Conservation (phyloP, 306 rosid genomes). For the Herpetospermum pedunculosum region DNA sequence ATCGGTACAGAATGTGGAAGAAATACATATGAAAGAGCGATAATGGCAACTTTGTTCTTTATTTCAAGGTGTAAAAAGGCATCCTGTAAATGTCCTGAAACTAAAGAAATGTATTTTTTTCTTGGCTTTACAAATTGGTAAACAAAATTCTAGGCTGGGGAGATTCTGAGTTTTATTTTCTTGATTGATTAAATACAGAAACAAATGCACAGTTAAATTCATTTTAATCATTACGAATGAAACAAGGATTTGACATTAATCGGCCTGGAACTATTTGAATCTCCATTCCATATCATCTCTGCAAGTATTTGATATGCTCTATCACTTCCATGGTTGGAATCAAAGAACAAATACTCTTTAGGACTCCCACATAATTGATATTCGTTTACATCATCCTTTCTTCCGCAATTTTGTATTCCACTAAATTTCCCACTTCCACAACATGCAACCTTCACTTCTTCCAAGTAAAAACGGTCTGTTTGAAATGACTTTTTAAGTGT, state of each 20-base stretch:
- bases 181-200: background rate
- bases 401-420: slow-evolving; percentile 50
- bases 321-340: slow-evolving; percentile 33
- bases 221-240: background rate
- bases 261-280: background rate
- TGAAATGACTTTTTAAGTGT: no score
- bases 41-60: no score
- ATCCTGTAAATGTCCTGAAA: no score
- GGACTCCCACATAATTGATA: slow-evolving; percentile 27
- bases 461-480: slow-evolving; percentile 38
- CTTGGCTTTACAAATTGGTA: no score
- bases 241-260: background rate
- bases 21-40: no score
- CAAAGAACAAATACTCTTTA: slow-evolving; percentile 31
- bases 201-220: background rate
- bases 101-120: no score
- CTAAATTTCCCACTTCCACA: slow-evolving; percentile 50
- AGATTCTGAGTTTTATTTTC: background rate
- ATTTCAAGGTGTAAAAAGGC: no score
- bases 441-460: slow-evolving; percentile 36
- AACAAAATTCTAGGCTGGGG: no score
- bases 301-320: slow-evolving; percentile 22
- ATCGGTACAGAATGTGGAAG: no score
- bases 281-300: slow-evolving; percentile 25
- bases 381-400: slow-evolving; percentile 23